Conservation (phyloP, 306 rosid genomes). For the Glycine soja region DNA sequence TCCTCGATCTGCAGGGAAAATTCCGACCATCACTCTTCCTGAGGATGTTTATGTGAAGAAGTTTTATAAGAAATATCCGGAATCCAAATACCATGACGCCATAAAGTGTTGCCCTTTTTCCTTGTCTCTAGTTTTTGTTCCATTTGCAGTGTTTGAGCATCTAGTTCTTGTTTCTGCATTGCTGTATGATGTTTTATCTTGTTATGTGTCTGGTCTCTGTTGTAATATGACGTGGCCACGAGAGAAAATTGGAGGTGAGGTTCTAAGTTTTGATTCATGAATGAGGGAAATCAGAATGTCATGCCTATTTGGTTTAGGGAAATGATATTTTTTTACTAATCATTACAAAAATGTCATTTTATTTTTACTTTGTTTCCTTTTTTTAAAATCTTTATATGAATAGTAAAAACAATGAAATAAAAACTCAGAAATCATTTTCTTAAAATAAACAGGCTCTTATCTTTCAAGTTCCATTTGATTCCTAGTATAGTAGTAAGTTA, state of each 20-base stretch:
- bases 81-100: conserved; percentile 73
- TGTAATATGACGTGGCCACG: neutral
- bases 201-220: conserved; percentile 32
- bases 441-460: neutral
- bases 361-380: neutral
- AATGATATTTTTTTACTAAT: neutral
- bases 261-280: conserved; percentile 29
- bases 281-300: conserved; percentile 19
- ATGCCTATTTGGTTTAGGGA: neutral
- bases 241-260: conserved; percentile 17
- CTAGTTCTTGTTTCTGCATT: conserved; percentile 14
- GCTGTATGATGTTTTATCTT: conserved; percentile 13
- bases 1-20: conserved; percentile 69
- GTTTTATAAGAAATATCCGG: conserved; percentile 78
- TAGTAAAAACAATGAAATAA: neutral
- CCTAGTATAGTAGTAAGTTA: neutral
- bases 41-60: conserved; percentile 80
- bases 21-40: conserved; percentile 75
- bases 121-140: conserved; percentile 29
- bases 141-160: conserved; percentile 17
- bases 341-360: neutral
- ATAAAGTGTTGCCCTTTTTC: conserved; percentile 64
- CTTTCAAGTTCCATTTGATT: conserved; percentile 20
- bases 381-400: neutral
- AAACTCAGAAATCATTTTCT: neutral